Evolutionary conservation across 2,329 filamentous ascomycete species (phyloP).

Genomic region (Scedosporium boydii): DNA sequence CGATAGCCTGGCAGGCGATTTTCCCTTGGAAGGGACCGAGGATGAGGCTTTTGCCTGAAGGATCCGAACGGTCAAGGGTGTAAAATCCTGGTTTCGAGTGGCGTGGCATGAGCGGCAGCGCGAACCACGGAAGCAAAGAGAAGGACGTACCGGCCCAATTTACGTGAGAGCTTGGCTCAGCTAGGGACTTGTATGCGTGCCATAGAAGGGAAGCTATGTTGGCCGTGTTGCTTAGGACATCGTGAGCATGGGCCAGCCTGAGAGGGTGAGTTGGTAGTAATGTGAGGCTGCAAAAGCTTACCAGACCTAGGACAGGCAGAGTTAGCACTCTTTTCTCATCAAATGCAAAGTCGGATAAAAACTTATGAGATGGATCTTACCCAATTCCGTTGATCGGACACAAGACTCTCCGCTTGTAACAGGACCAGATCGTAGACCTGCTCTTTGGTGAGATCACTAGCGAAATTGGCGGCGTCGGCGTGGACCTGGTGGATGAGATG

Average conservation of each 20-base stretch:
- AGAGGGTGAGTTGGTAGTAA: neutral
- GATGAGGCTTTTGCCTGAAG: conserved; percentile 45
- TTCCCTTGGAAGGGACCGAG: conserved; percentile 76
- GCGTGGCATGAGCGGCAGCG: neutral
- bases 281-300: neutral
- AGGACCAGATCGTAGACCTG: conserved; percentile 68
- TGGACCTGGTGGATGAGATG: conserved; percentile 47
- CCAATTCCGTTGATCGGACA: conserved; percentile 71
- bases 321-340: neutral
- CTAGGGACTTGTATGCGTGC: conserved; percentile 69
- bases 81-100: conserved; percentile 53
- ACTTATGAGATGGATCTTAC: conserved; percentile 32
- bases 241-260: neutral
- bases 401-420: conserved; percentile 58
- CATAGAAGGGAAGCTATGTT: conserved; percentile 69
- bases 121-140: neutral
- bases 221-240: conserved; percentile 54
- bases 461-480: conserved; percentile 70
- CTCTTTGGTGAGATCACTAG: conserved; percentile 54
- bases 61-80: conserved; percentile 44
- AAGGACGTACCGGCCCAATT: conserved; percentile 62
- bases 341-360: neutral
- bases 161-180: conserved; percentile 52
- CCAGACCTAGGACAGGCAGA: neutral
- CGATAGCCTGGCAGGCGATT: conserved; percentile 69